Conservation (phyloP, 306 rosid species). For the Castanea mollissima region DNA sequence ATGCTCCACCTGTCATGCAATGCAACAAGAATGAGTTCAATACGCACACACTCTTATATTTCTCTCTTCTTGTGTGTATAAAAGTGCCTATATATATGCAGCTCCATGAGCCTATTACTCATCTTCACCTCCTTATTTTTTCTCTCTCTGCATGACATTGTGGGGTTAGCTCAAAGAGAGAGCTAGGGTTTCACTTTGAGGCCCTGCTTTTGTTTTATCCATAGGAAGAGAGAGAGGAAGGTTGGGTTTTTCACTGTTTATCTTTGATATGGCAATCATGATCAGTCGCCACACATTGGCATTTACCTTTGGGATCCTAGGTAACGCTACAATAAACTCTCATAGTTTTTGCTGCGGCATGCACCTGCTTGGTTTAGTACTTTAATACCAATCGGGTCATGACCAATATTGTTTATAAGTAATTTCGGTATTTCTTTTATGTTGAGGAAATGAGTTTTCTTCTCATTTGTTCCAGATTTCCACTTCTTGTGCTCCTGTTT, state of each 20-base stretch:
- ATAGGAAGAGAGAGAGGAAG: background rate
- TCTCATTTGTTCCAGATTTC: no score
- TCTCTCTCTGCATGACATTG: conserved; percentile 25
- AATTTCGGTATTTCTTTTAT: no score
- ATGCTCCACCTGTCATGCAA: conserved; percentile 42
- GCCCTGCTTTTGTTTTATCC: conserved; percentile 18
- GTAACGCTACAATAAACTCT: conserved; percentile 24
- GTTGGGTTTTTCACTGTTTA: background rate
- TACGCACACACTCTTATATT: conserved; percentile 2
- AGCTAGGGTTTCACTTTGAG: conserved; percentile 31
- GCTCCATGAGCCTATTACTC: conserved; percentile 10
- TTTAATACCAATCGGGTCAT: background rate
- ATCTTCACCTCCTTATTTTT: conserved; percentile 14
- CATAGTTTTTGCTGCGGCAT: background rate
- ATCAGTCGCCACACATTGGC: conserved; percentile 40
- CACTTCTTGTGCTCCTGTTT: background rate
- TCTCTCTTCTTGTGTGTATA: conserved; percentile 18
- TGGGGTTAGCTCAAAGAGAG: conserved; percentile 14
- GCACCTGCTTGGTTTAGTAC: background rate
- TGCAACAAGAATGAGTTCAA: conserved; percentile 34
- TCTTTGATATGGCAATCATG: conserved; percentile 37
- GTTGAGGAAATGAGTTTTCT: no score
- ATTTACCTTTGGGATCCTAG: conserved; percentile 75
- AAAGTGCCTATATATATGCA: background rate
- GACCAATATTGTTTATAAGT: background rate